Base-by-base conservation (phyloP, 2,329 filamentous ascomycete species). In the Fusarium sp. region DNA sequence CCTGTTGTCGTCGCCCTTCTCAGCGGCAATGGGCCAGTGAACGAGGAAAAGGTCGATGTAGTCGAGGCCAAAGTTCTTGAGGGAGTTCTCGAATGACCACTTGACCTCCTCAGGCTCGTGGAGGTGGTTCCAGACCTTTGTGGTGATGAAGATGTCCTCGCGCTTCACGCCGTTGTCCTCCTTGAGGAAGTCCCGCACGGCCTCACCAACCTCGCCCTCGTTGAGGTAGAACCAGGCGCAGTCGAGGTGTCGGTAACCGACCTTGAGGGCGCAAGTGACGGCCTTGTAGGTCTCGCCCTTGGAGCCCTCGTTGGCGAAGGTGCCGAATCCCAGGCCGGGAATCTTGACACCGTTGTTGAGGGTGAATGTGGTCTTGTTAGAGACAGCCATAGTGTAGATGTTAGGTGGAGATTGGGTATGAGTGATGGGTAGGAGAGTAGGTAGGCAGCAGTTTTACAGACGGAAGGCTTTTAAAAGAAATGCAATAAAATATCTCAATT, bases 271-370 rank as follows among this genome's bases (percentile, higher is more conserved):
- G 38, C 78, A 76, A 18, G 55, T 83, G 52, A 81, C 76, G 38
- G 77, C 76, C 42, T 75, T 68, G 68, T 75, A 75, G 34, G 73
- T 75, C 59, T 75, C 73, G 2, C 73, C 73, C 66, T 73, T 73
- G 26, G 78, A 69, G 31, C 78, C 90, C 80, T 92, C 90, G 78
- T 86, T 91, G 77, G 88, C 86, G 74, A 90, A 91, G 71, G 89
- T 91, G 71, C 89, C 89, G 73, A 91, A 91, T 26, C 89, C 89
- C 33, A 91, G 80, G 48, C 83, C 88, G 64, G 89, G 89, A 70
- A 91, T 88, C 76, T 83, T 84, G 62, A 90, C 86, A 60, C 83
- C 83, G 68, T 85, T 84, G 78, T 82, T 83, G 63, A 85, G 79
- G 40, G 80, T 84, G 72, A 82, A 84, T 5, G 76, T 80, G 46